phyloP scores from a whole-genome alignment of 73 alveolate species.

The Tetrahymena thermophila region DNA sequence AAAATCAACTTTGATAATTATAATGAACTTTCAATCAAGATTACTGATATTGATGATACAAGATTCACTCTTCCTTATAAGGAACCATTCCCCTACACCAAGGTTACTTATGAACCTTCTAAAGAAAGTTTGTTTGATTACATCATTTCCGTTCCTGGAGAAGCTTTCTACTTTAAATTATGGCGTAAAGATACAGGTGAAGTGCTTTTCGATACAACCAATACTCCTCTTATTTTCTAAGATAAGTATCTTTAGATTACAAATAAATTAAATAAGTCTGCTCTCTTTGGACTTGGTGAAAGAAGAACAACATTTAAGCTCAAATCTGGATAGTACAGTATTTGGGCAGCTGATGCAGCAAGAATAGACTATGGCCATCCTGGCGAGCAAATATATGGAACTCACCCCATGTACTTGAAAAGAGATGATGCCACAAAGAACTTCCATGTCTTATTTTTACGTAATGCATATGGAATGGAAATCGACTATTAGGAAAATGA shows the following conservation, averaged over 20 bases:
- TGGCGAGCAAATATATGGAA: slow-evolving; percentile 18
- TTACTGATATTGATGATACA: neutral
- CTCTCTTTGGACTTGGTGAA: slow-evolving; percentile 23
- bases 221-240: neutral
- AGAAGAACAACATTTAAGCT: slow-evolving; percentile 22
- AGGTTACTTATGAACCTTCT: neutral
- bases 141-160: neutral
- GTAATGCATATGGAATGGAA: slow-evolving; percentile 18
- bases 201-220: neutral
- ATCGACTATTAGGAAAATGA: slow-evolving; percentile 7
- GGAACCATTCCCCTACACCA: neutral
- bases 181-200: neutral
- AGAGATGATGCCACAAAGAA: neutral
- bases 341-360: slow-evolving; percentile 37
- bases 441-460: slow-evolving; percentile 15
- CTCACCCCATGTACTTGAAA: slow-evolving; percentile 39
- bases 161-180: neutral
- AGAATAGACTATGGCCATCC: slow-evolving; percentile 19
- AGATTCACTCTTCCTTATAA: neutral
- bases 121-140: neutral
- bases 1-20: neutral
- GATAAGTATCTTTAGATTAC: neutral
- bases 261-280: neutral
- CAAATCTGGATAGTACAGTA: slow-evolving; percentile 29
- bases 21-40: neutral